These are phyloP conservation scores for Amanita inopinata DNA, from an alignment of 768 basidiomycete genomes.

Conservation along the genomic window DNA sequence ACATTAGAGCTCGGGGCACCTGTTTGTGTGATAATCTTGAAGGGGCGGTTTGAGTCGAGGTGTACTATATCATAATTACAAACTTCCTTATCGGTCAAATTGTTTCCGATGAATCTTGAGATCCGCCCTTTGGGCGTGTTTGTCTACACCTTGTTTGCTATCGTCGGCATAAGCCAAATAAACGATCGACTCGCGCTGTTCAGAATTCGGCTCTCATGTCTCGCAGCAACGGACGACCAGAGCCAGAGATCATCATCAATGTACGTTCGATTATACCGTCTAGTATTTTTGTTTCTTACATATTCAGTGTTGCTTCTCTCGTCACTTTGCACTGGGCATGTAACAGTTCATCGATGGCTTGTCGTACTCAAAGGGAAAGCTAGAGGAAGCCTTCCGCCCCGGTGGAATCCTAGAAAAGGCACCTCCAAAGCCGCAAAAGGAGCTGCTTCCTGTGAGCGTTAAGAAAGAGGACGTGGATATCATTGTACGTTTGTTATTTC, in stretches of 20 bases:
- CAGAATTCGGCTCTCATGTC: slow-evolving; percentile 11
- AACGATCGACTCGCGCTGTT: too few relatives aligned
- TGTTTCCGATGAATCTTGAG: too few relatives aligned
- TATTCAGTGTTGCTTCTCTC: neutral
- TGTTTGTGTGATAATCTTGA: too few relatives aligned
- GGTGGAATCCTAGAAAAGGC: slow-evolving; percentile 49
- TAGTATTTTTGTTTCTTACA: neutral
- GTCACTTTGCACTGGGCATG: neutral
- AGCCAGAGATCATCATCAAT: slow-evolving; percentile 59
- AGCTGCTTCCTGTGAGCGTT: slow-evolving; percentile 23
- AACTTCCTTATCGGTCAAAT: too few relatives aligned
- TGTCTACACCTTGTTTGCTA: too few relatives aligned
- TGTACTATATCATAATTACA: too few relatives aligned
- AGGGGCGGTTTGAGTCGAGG: too few relatives aligned
- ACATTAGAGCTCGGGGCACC: neutral
- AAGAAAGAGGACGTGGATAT: slow-evolving; percentile 60
- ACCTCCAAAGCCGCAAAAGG: slow-evolving; percentile 37
- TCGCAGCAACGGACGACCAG: slow-evolving; percentile 43
- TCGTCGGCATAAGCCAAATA: too few relatives aligned
- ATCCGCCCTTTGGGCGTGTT: too few relatives aligned
- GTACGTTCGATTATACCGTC: slow-evolving; percentile 25
- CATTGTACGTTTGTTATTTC: slow-evolving; percentile 41
- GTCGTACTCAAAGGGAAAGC: slow-evolving; percentile 55
- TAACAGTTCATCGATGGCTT: slow-evolving; percentile 54
- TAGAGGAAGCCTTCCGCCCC: slow-evolving; percentile 54